Conservation (phyloP, 495 filamentous ascomycete species). For the Aspergillus haitiensis region DNA sequence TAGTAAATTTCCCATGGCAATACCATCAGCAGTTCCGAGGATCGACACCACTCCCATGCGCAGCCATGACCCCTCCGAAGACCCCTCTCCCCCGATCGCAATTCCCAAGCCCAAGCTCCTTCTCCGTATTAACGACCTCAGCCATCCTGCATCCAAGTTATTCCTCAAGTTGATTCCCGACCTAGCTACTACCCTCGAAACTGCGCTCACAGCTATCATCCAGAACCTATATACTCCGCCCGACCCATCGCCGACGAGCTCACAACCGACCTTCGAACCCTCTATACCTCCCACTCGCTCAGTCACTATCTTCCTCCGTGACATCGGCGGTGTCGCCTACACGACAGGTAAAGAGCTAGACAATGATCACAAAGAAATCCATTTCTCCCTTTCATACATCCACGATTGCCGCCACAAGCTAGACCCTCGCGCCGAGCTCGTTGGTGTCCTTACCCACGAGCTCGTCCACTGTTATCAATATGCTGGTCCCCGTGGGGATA, state of each 20-base stretch:
- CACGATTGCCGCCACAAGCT: conserved; percentile 40
- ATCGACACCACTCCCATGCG: not conserved
- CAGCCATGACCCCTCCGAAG: not conserved
- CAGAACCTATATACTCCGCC: conserved; percentile 57
- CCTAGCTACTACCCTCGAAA: conserved; percentile 56
- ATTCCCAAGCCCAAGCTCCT: conserved; percentile 62
- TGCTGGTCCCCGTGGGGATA: conserved; percentile 44
- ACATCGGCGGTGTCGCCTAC: conserved; percentile 83
- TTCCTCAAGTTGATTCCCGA: conserved; percentile 64
- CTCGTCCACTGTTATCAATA: conserved; percentile 96
- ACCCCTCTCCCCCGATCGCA: not conserved
- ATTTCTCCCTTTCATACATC: conserved; percentile 81
- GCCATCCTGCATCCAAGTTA: conserved; percentile 56
- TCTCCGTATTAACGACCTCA: conserved; percentile 68
- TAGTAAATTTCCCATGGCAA: conserved; percentile 9
- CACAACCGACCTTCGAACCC: conserved; percentile 30
- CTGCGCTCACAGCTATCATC: conserved; percentile 65
- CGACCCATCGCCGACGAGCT: not conserved
- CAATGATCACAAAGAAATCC: conserved; percentile 90
- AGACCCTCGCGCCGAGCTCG: conserved; percentile 61
- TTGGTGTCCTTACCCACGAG: conserved; percentile 85
- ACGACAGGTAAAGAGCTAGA: conserved; percentile 83
- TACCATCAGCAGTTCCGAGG: conserved; percentile 9
- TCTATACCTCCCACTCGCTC: conserved; percentile 62
- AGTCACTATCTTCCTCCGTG: conserved; percentile 80